Evolutionary conservation across 768 basidiomycete species (phyloP).

Genomic region (Solioccasus polychromus): DNA sequence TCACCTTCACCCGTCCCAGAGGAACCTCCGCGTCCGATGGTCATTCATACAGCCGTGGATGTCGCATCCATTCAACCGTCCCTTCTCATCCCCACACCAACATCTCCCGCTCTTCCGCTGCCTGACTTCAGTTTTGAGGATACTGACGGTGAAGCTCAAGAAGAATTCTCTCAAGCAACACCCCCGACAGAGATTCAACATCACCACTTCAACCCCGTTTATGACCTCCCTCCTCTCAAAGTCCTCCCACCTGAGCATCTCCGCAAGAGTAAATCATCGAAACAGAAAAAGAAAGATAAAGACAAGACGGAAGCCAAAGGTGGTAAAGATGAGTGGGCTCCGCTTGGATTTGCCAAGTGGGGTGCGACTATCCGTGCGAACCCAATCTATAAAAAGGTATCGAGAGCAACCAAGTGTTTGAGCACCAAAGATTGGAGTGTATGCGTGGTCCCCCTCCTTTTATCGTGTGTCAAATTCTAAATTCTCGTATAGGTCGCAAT

Average conservation of each 20-base stretch:
- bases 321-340: constrained; percentile 59
- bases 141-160: constrained; percentile 24
- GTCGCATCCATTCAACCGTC: constrained; percentile 25
- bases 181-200: constrained; percentile 22
- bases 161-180: constrained; percentile 15
- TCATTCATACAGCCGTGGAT: constrained; percentile 28
- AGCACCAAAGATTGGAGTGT: constrained; percentile 83
- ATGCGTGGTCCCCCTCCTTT: constrained; percentile 31
- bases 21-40: constrained; percentile 13
- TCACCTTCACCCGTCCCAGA: constrained; percentile 4
- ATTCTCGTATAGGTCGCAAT: constrained; percentile 60
- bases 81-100: constrained; percentile 36
- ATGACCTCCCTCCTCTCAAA: constrained; percentile 54
- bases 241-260: constrained; percentile 53
- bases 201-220: constrained; percentile 44
- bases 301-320: constrained; percentile 48
- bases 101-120: constrained; percentile 31
- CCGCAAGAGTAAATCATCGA: constrained; percentile 46
- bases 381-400: constrained; percentile 68
- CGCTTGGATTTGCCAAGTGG: constrained; percentile 70
- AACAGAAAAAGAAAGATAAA: constrained; percentile 53
- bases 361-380: constrained; percentile 72
- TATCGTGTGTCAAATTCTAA: neutral
- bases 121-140: constrained; percentile 34
- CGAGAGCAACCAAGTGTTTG: constrained; percentile 72